Base-by-base conservation (phyloP, 345 rosid genomes). In the Euphorbia pulcherrima region DNA sequence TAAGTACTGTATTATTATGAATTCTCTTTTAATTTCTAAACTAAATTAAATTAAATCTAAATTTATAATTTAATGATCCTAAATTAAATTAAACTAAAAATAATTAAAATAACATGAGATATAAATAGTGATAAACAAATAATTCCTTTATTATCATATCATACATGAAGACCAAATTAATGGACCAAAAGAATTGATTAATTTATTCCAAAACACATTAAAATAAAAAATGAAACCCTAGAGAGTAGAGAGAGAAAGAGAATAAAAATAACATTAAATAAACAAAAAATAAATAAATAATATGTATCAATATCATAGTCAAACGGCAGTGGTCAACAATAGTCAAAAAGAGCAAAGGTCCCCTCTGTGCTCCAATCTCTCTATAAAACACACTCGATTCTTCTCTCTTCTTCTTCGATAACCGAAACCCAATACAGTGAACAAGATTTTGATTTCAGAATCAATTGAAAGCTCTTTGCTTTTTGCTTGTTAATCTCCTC, bases 261-360 rank as follows among this genome's bases (percentile, higher is more conserved):
- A n/a, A 17, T 44, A 9, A 50, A 24, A n/a, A 17, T 44, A 9
- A 44, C 8, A 50, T 50, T 18, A 50, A 20, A 50, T 18, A 4
- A 50, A 18, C 2, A 48, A 18, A 18, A 58, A 28, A 57, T 2
- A 5, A 56, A 24, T 5, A 27, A 26, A 53, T 53, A 23, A 21
- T 20, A 4, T 0, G 14, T 12, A 12, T 26, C 3, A 20, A 12
- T 16, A 7, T 16, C 5, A 26, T 21, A n/a, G 63, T 59, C 44
- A 33, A 59, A 59, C 14, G 26, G 41, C 58, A 21, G 24, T 30
- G 55, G 67, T 64, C 67, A 64, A 64, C 40, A 64, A 17, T 46
- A 64, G 55, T 64, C 67, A 64, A 64, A 64, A 64, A 17, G 53
- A 24, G 30, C 2, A 26, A 44, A 64, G 67, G 24, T 26, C 67